Evolutionary conservation across 805 yeast genomes (phyloP), one percentile per base, ranked within the genome.

Genomic region (Teunomyces kruisii): DNA sequence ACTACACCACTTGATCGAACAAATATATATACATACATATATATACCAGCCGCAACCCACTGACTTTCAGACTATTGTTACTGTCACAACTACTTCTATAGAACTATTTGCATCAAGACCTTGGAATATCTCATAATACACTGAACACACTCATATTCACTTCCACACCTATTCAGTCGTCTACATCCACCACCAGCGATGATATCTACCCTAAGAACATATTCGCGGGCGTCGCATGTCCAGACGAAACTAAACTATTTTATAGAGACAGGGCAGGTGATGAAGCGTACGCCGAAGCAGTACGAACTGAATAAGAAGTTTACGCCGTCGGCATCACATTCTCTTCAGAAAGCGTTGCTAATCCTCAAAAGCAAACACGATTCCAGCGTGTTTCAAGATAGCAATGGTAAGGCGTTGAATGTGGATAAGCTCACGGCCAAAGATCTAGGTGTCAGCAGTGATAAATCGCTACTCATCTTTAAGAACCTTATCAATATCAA

Each of bases 241-340:
- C 52, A 45, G 39, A 36, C 54, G 14, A 61, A 65, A 37, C 57
- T 67, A 22, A 50, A 56, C n/a, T 52, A 61, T 48, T 64, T 61
- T 39, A 37, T 59, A 9, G 58, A 64, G 30, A 59, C 67, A 0
- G 69, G 70, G 6, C 59, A 61, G 42, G 49, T 64, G 28, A 38
- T 53, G 29, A 51, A 44, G 13, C 38, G 45, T 13, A 53, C 61
- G 6, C 58, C 54, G 5, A 29, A 26, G 9, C 60, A 62, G 32
- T 19, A 29, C n/a, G 43, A 53, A 13, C 40, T 45, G 29, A 51
- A 49, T 9, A 16, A 39, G 48, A n/a, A 42, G 19, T 28, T 40
- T 13, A 35, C 37, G 27, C 28, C 46, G 35, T 45, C 45, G 36
- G 5, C 40, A 12, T 10, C 29, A 4, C 32, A 42, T 10, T 43